Evolutionary conservation across 768 basidiomycete genomes (phyloP).

Genomic region (Pleurotus sapidus): DNA sequence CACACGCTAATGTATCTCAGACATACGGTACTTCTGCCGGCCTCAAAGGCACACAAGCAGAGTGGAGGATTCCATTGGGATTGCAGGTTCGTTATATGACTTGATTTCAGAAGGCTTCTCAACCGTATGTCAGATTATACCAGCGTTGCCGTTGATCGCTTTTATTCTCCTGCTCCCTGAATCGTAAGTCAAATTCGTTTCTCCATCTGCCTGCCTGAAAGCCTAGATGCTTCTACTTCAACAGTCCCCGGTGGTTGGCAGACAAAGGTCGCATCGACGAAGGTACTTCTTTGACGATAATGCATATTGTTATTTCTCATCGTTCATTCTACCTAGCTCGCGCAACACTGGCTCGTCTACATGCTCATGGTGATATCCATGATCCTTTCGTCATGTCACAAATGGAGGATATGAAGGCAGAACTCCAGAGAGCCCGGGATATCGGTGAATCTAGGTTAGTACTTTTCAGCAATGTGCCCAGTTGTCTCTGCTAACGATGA

Average conservation of each 20-base stretch:
- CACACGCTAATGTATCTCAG: conserved; percentile 13
- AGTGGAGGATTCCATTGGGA: conserved; percentile 53
- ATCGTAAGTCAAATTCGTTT: too few species aligned
- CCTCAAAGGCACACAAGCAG: conserved; percentile 30
- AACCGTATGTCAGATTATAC: conserved; percentile 27
- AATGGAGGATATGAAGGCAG: conserved; percentile 40
- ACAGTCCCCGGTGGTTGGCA: conserved; percentile 49
- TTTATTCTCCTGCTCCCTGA: conserved; percentile 47
- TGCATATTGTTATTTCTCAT: too few species aligned
- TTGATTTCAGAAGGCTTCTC: not conserved
- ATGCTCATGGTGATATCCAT: conserved; percentile 43
- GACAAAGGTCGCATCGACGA: conserved; percentile 48
- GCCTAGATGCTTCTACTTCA: not conserved
- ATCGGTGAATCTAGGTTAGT: conserved; percentile 38
- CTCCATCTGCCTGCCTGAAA: not conserved
- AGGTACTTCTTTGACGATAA: conserved; percentile 17
- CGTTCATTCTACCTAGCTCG: conserved; percentile 19
- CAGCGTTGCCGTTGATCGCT: conserved; percentile 44
- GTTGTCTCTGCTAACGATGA: too few species aligned
- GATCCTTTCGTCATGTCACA: conserved; percentile 48
- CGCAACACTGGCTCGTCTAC: conserved; percentile 46
- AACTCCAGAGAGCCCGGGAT: conserved; percentile 28
- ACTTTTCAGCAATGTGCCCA: too few species aligned
- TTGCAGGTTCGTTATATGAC: conserved; percentile 24
- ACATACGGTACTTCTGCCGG: conserved; percentile 39